phyloP scores from a whole-genome alignment of 2,329 filamentous ascomycete species.

The Ophiostoma pallidulum region DNA sequence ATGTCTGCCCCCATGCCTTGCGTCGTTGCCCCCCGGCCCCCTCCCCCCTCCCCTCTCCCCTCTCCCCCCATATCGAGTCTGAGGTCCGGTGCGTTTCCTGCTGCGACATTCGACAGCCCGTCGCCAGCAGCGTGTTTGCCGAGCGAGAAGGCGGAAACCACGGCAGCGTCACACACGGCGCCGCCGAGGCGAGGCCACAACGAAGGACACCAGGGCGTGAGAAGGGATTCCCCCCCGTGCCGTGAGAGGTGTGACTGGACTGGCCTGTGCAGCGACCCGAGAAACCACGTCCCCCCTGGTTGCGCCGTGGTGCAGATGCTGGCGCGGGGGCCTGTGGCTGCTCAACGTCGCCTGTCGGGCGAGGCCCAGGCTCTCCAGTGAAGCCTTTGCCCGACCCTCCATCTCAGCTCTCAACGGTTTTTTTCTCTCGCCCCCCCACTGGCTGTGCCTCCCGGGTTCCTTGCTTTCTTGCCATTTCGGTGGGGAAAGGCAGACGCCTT shows the following conservation, averaged over 20 bases:
- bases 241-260: background rate
- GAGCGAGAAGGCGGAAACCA: background rate
- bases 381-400: conserved; percentile 6
- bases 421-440: background rate
- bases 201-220: too few species aligned
- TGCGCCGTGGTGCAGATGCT: background rate
- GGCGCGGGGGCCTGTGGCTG: conserved; percentile 5
- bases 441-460: background rate
- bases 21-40: background rate
- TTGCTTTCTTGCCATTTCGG: background rate
- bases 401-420: conserved; percentile 4
- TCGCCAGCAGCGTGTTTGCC: background rate
- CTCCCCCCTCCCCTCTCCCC: too few species aligned
- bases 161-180: background rate
- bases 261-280: background rate
- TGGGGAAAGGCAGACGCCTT: too few species aligned
- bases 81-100: too few species aligned
- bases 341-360: conserved; percentile 2
- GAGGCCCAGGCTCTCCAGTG: conserved; percentile 1
- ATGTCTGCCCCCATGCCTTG: background rate
- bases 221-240: too few species aligned
- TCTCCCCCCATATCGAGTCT: too few species aligned
- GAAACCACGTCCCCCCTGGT: background rate
- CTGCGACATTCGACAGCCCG: too few species aligned
- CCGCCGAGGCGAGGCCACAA: too few species aligned